Evolutionary conservation across 2,329 filamentous ascomycete species (phyloP), one percentile per base, ranked within the genome.

Genomic region (Bipolaris oryzae): DNA sequence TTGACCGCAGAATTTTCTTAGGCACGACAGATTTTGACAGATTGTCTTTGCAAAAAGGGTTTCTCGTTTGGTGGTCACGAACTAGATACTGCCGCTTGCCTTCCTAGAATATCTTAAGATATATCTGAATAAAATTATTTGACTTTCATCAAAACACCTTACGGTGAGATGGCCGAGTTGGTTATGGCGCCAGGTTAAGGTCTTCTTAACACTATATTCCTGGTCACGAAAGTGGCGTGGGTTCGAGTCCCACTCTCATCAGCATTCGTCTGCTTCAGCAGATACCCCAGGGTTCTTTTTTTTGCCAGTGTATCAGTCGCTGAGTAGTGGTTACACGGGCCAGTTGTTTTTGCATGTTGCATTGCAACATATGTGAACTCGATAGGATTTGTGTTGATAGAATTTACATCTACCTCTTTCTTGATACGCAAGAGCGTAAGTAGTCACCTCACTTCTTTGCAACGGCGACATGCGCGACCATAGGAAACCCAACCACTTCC

Each of bases 181-280:
- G 68, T 70, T 70, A 70, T 70, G 68, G 68, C 68, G 68, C 68
- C 67, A 70, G 68, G 68, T 70, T 70, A 70, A 68, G 68, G 68
- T 55, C 47, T 48, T 56, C 66, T 69, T 55, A 57, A 53, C 57
- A 62, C 16, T n/a, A 45, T 48, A 53, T 67, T 73, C 70, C 72
- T 74, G 71, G 71, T 74, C 70, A 72, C 69, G 72, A 71, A 74
- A 74, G 68, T 72, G 70, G 73, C 73, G 73, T 74, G 73, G 71
- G 73, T 75, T 74, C 72, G 67, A 75, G 72, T 76, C 73, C 71
- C 72, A 73, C 72, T 74, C 73, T 74, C 71, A 73, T 76, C 73
- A 75, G 46, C 54, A 70, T 73, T 72, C 65, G 68, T 74, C 66
- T 60, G 50, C 52, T 20, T 50, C 16, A 42, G 48, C 50, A 60